Percentiles rank a stretch among this genome's conserved stretches.
Evolutionary conservation across 2,329 filamentous ascomycete species (phyloP).

Genomic region (Colletotrichum sp.): DNA sequence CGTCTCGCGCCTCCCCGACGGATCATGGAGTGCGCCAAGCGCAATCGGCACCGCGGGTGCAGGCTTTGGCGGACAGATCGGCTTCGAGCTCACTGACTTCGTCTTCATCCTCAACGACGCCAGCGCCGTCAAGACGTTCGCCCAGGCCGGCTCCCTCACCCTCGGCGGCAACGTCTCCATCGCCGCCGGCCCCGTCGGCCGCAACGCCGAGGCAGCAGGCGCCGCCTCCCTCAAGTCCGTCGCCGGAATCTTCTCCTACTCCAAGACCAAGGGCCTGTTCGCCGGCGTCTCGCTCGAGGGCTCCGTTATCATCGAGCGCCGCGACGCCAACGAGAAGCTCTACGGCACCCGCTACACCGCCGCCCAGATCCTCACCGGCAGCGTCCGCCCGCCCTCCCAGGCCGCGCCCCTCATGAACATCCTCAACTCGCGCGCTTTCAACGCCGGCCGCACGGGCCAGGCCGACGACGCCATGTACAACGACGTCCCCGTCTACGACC

Average conservation of each 20-base stretch:
- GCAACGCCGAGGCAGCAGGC: slow-evolving; percentile 95
- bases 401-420: slow-evolving; percentile 85
- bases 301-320: slow-evolving; percentile 88
- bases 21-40: slow-evolving; percentile 80
- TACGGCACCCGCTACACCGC: slow-evolving; percentile 87
- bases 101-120: slow-evolving; percentile 98
- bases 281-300: slow-evolving; percentile 95
- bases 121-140: slow-evolving; percentile 89
- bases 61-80: slow-evolving; percentile 85
- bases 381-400: slow-evolving; percentile 77
- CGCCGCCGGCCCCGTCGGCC: slow-evolving; percentile 89
- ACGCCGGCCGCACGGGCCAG: slow-evolving; percentile 54
- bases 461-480: slow-evolving; percentile 82
- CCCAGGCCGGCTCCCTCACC: slow-evolving; percentile 88
- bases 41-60: slow-evolving; percentile 83
- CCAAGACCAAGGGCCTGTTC: slow-evolving; percentile 96
- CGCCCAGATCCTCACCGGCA: slow-evolving; percentile 79
- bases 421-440: slow-evolving; percentile 85
- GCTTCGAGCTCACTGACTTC: slow-evolving; percentile 89
- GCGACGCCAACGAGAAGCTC: slow-evolving; percentile 96
- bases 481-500: slow-evolving; percentile 88
- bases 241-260: slow-evolving; percentile 94
- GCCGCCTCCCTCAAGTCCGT: slow-evolving; percentile 90
- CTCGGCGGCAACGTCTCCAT: slow-evolving; percentile 96
- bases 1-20: slow-evolving; percentile 78